Base-by-base conservation (phyloP, 768 basidiomycete species). In the Pleurotus tuoliensis region DNA sequence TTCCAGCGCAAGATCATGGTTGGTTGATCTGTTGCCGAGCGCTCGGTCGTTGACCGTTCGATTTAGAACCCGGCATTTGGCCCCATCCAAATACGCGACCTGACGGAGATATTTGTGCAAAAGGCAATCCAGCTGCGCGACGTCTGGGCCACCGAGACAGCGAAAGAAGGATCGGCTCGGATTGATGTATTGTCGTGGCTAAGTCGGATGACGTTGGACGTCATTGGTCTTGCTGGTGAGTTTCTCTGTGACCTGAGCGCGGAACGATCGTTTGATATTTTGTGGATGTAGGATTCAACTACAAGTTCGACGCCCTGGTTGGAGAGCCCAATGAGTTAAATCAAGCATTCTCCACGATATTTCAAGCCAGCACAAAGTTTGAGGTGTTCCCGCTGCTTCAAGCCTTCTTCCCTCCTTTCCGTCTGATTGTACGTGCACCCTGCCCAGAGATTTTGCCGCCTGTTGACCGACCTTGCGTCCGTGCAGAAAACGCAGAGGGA, bases 171-270 rank as follows among this genome's bases (percentile, higher is more conserved):
- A 47, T 45, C 24, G 2, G 62, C 44, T 8, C 60, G 66, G 3
- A 61, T 83, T 34, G 82, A 87, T 52, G 76, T 81, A 4, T 64
- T 80, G 46, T 63, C 69, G 1, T 86, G 77, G 76, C 70, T 86
- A 1, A 76, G 75, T 16, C 76, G 77, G 43, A 73, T 79, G 8
- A 84, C 83, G 7, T 70, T 86, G 11, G 85, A 85, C 56, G 76
- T 82, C 49, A 84, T 88, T 53, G 83, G 83, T 16, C 70, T 82
- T 40, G 80, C 63, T 73, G 77, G 82, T 16, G 76, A 72, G 50
- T 81, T 81, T 60, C 64, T 68, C 16, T 78, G 80, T 64, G 64
- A 9, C 30, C 30, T 11, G 3, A 9, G 30, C 3, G 4, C 2
- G 30, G 7, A 11, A 34, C 11, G 11, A 3, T 9, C 3, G 9